Evolutionary conservation across 2,329 filamentous ascomycete species (phyloP), one percentile per base, ranked within the genome.

Genomic region (Trichoderma asperellum): DNA sequence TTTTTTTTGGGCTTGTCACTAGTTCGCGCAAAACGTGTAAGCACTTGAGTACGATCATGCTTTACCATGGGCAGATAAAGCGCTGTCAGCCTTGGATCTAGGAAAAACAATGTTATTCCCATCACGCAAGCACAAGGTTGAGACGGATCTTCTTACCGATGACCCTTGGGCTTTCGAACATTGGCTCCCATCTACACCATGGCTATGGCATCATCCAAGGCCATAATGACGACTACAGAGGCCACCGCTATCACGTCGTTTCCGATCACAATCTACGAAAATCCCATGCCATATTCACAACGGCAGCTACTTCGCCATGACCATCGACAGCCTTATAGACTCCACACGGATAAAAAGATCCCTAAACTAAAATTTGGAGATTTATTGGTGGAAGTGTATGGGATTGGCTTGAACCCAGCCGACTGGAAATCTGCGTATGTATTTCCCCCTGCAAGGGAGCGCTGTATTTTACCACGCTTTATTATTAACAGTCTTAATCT

Each of bases 371-470:
- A 29, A 60, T 68, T 68, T 24, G 65, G 65, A 47, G 65, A 68
- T 60, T 21, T 68, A n/a, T 69, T 69, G 40, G 67, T 69, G 7
- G 58, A 69, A 37, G 59, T 69, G 29, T 29, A 69, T 18, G 67
- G 59, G 10, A 65, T 69, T 10, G 67, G 60, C 47, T 57, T 69
- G 57, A 68, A 68, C 18, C 65, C 57, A 27, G 55, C 60, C 34
- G 65, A 68, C 11, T 61, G 65, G 57, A 56, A 68, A 27, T 43
- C 57, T 16, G 57, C 47, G 65, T 68, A 11, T 5, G 64, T 67
- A 57, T 24, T 37, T 52, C 6, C 64, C 21, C 64, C 12, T n/a
- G 37, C 32, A 55, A 27, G 16, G 3, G 18, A 11, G 1, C 43
- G 10, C 27, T 27, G 14, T 18, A 27, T 14, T 6, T n/a, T 35